Percentiles rank a stretch among this genome's conserved stretches.
These are phyloP conservation scores for Scedosporium apiospermum DNA, from an alignment of 2,329 filamentous ascomycete species.

Conservation along the genomic window DNA sequence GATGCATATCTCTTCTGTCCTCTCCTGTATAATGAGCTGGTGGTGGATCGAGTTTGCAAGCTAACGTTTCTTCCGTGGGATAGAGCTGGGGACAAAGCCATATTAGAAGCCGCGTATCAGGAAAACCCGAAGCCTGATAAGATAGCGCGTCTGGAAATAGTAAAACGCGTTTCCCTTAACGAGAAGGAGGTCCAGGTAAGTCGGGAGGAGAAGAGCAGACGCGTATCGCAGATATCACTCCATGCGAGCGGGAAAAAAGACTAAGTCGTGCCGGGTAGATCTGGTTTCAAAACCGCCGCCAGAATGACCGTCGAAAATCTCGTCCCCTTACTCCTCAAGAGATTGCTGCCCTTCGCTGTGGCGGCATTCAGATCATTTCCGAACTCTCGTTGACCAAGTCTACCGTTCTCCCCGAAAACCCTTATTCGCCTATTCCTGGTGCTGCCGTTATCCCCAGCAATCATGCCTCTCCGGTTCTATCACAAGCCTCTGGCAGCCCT, in stretches of 20 bases:
- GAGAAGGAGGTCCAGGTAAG: conserved; percentile 95
- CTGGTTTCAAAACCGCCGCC: conserved; percentile 93
- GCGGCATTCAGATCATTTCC: conserved; percentile 42
- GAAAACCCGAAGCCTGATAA: conserved; percentile 89
- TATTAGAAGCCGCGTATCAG: conserved; percentile 78
- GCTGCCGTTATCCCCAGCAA: neutral
- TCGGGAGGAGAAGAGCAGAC: conserved; percentile 7
- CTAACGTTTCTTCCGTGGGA: conserved; percentile 3
- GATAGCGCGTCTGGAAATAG: conserved; percentile 72
- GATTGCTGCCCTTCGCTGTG: conserved; percentile 51
- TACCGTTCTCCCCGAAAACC: conserved; percentile 16
- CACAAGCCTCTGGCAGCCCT: neutral
- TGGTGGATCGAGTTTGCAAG: neutral
- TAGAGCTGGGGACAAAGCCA: conserved; percentile 79
- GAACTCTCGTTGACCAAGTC: conserved; percentile 25
- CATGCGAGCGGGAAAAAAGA: no score
- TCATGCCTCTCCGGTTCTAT: neutral
- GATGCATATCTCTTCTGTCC: neutral
- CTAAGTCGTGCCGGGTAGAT: conserved; percentile 47
- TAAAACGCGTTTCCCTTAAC: conserved; percentile 74
- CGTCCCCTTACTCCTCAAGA: conserved; percentile 74
- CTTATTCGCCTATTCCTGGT: conserved; percentile 8
- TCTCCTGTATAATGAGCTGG: neutral
- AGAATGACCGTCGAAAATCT: conserved; percentile 85
- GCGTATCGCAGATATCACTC: no score